phyloP scores from a whole-genome alignment of 495 filamentous ascomycete species.

The Cercophora samala region DNA sequence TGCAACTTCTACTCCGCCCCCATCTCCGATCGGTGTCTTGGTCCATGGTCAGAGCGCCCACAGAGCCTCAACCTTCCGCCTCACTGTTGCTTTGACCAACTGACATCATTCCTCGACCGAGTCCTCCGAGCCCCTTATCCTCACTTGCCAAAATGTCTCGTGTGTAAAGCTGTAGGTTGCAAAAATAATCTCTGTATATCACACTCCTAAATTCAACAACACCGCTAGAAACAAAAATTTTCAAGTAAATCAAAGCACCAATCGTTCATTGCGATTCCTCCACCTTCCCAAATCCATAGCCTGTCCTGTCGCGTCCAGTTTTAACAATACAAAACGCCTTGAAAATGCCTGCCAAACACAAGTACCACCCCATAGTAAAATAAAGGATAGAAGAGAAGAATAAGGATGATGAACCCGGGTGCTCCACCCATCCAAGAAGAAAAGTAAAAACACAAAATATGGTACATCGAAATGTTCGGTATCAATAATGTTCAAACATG shows the following conservation, averaged over 20 bases:
- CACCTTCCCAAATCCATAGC: neutral
- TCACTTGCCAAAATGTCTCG: neutral
- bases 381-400: conserved; percentile 1
- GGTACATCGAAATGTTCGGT: neutral
- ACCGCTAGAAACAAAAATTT: neutral
- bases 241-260: neutral
- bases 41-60: neutral
- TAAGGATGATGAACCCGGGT: neutral
- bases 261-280: neutral
- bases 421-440: neutral
- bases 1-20: neutral
- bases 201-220: neutral
- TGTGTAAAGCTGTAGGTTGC: neutral
- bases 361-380: neutral
- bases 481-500: conserved; percentile 1
- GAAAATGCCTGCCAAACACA: conserved; percentile 3
- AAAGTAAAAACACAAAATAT: conserved; percentile 7
- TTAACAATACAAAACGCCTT: neutral
- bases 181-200: neutral
- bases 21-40: neutral
- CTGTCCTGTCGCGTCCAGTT: neutral
- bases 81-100: neutral
- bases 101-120: neutral
- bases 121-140: neutral
- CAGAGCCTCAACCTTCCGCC: neutral